These are phyloP conservation scores for Stygiomarasmius scandens DNA, from an alignment of 1,284 basidiomycete genomes.

Conservation along the genomic window DNA sequence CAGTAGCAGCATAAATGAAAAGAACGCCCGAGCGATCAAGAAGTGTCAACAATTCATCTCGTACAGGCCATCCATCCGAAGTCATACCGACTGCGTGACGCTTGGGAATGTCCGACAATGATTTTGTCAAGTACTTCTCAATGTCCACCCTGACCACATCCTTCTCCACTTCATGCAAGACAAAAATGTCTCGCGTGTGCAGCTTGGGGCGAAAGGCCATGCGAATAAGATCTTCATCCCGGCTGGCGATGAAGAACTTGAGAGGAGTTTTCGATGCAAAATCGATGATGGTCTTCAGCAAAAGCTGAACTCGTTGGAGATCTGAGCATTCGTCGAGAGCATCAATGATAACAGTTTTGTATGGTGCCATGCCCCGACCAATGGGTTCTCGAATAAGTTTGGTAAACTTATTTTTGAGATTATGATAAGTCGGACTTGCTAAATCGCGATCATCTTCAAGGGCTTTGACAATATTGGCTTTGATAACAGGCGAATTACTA, in stretches of 20 bases:
- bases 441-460: neutral
- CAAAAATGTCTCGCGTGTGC: constrained; percentile 1
- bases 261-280: neutral
- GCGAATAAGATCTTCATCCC: neutral
- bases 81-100: neutral
- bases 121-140: constrained; percentile 10
- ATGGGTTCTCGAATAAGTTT: neutral
- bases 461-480: neutral
- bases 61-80: neutral
- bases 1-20: constrained; percentile 9
- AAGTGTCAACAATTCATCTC: neutral
- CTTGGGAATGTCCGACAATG: neutral
- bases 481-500: neutral
- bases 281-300: neutral
- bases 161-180: constrained; percentile 23
- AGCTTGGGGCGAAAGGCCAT: neutral
- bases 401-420: neutral
- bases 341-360: constrained; percentile 6
- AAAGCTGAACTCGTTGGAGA: neutral
- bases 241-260: neutral
- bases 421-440: neutral
- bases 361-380: neutral
- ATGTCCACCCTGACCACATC: constrained; percentile 20
- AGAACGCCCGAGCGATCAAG: neutral
- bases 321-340: constrained; percentile 10